These are phyloP conservation scores for Ulmus americana DNA, from an alignment of 331 rosid species.

Conservation along the genomic window DNA sequence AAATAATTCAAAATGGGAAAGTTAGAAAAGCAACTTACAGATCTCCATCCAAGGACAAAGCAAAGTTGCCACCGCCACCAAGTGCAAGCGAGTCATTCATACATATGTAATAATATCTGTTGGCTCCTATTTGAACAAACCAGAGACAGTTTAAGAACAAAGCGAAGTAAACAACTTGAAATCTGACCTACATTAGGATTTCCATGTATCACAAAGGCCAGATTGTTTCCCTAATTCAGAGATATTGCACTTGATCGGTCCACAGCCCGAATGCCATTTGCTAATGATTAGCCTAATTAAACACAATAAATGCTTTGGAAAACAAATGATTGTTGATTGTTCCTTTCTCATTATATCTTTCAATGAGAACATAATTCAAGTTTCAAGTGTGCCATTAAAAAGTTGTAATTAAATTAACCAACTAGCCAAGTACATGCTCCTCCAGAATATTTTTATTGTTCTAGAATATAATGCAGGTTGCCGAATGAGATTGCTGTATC, in stretches of 20 bases:
- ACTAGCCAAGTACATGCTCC: neutral
- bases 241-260: neutral
- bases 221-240: neutral
- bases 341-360: neutral
- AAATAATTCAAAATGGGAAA: neutral
- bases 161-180: neutral
- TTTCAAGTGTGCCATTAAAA: neutral
- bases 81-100: conserved; percentile 67
- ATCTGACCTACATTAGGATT: neutral
- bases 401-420: neutral
- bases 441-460: neutral
- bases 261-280: neutral
- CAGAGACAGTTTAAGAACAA: neutral
- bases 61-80: conserved; percentile 92
- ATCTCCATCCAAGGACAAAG: conserved; percentile 79
- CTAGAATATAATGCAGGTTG: conserved; percentile 7
- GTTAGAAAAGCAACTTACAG: conserved; percentile 52
- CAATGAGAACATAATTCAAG: neutral
- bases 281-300: neutral
- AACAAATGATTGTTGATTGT: neutral
- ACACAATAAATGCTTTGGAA: neutral
- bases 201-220: neutral
- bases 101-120: conserved; percentile 71
- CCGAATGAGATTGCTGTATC: conserved; percentile 9
- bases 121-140: conserved; percentile 53